Base-by-base conservation (phyloP, 768 basidiomycete species). In the Mycena olivaceomarginata region DNA sequence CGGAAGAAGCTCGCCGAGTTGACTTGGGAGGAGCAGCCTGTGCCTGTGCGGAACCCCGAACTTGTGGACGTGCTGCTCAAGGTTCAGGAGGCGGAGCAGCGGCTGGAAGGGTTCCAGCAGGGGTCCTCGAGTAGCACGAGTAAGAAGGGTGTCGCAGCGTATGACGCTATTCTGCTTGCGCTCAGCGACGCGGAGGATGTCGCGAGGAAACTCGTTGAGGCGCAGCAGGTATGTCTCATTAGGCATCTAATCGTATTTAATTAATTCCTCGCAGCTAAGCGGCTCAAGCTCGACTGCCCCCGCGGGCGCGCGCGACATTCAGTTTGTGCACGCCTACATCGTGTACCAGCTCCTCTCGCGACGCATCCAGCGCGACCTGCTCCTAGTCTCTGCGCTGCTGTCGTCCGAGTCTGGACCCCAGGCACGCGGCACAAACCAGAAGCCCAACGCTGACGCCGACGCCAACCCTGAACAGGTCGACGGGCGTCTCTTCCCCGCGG, bases 141-240 rank as follows among this genome's bases (percentile, higher is more conserved):
- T 6, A 95, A 95, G 84, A 92, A 91, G 74, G 91, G 93, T 51
- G 95, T 98, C 75, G 95, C 95, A 20, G 94, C 95, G 0, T 99
- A 96, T 80, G 97, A 98, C 86, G 92, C 92, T 22, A 92, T 97
- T 73, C 89, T 99, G 39, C 90, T 92, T 31, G 94, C 96, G 1
- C 84, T 98, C 76, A 96, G 96, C 72, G 98, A 99, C 71, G 97
- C 97, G 2, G 97, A 98, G 83, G 94, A 93, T 6, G 93, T 97
- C 1, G 93, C 96, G 4, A 89, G 94, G 71, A 95, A 94, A 82
- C 87, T 98, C 37, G 87, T 92, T 39, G 97, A 98, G 82, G 92
- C 93, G n/a, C 95, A 98, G 74, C 93, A 97, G 90, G 96, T 70
- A 40, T 71, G 45, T 72, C 8, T 63, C 59, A 20, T 31, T 5